Evolutionary conservation across 1,284 basidiomycete species (phyloP), one percentile per base, ranked within the genome.

Genomic region (Volvariella surrecta): DNA sequence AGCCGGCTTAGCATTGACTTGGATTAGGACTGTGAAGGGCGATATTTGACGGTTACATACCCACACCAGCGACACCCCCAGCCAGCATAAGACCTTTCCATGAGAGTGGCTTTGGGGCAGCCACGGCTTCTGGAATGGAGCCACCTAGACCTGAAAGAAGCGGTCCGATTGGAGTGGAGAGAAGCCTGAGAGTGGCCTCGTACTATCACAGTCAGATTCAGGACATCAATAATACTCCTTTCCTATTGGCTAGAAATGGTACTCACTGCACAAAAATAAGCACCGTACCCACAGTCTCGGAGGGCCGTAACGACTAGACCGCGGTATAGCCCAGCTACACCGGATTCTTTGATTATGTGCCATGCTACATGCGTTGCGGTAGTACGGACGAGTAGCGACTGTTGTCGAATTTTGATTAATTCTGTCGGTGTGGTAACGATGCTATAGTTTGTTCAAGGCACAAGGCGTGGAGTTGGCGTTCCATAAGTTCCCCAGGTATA

Each of bases 361-460:
- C 61, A 55, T 2, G 76, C 69, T 21, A 89, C 71, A 28, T 66
- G 61, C 18, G 68, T 58, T 0, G 76, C 64, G 47, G 76, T 65
- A 3, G 67, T 62, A 30, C 57, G 58, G 11, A 59, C 59, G 8
- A 61, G 55, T 13, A 72, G 55, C 50, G 79, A 68, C 52, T 87
- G 83, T 51, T 93, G 89, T 9, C 83, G 78, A 54, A 91, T 89
- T 70, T 93, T 94, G 63, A 93, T 71, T 0, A 91, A 70, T 54
- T 94, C 90, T 10, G 80, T 85, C 0, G 89, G 89, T 2, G 85
- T 82, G 1, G 87, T 86, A 37, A 93, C 64, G 7, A 88, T 53
- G 4, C 88, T 90, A 55, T 0, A 37, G 35, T 15, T 31, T 21
- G 28, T 18, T 32, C 9, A 17, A 16, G 1, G n/a, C 16, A 9